phyloP scores from a whole-genome alignment of 192 early-diverging fungal genomes.

The Funneliformis geosporum region DNA sequence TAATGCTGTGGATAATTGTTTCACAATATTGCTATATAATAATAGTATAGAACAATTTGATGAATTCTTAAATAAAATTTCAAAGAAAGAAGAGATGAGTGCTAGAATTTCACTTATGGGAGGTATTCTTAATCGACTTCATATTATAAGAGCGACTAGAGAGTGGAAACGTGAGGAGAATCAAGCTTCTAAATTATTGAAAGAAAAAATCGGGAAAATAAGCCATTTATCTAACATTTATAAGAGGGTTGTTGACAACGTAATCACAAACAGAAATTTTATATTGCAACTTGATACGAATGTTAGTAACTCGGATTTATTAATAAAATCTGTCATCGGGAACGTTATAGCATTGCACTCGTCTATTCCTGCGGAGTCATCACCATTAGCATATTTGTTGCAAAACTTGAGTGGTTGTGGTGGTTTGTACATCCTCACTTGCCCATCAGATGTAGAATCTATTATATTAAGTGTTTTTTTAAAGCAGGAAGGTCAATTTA shows the following conservation, averaged over 20 bases:
- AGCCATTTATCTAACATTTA: background rate
- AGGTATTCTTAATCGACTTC: background rate
- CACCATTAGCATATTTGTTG: constrained; percentile 11
- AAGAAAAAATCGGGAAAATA: background rate
- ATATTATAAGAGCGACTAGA: constrained; percentile 19
- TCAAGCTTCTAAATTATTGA: background rate
- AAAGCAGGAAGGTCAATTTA: background rate
- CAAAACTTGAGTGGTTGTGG: background rate
- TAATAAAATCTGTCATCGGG: constrained; percentile 26
- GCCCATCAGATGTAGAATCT: constrained; percentile 23
- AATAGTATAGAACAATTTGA: background rate
- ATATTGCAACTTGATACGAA: background rate
- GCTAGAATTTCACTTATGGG: constrained; percentile 7
- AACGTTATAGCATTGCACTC: constrained; percentile 14
- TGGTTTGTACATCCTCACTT: constrained; percentile 2
- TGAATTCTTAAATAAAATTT: background rate
- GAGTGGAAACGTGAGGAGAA: background rate
- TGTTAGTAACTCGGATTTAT: background rate
- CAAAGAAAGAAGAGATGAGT: background rate
- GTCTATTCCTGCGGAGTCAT: background rate
- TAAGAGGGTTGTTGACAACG: background rate
- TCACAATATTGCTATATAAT: background rate
- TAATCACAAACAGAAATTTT: background rate
- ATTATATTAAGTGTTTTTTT: background rate
- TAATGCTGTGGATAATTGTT: background rate